Percentiles rank a stretch among this genome's conserved stretches.
Evolutionary conservation across 306 rosid genomes (phyloP).

Genomic region (Casuarina equisetifolia): DNA sequence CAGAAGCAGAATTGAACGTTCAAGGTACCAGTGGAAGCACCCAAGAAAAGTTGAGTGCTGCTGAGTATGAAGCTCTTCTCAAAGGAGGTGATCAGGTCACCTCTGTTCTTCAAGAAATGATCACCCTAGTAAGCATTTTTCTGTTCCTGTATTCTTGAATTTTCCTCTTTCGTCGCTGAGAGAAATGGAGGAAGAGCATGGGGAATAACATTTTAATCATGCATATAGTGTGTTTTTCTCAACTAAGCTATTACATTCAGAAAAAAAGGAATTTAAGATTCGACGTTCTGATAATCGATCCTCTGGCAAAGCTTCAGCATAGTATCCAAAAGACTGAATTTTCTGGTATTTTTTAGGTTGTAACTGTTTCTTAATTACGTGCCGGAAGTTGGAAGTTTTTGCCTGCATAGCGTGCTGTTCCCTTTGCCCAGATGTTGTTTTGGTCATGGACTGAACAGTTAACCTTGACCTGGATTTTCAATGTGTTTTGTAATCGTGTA

Average conservation of each 20-base stretch:
- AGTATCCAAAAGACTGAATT: neutral
- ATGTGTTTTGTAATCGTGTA: neutral
- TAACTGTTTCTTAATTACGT: neutral
- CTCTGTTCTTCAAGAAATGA: conserved; percentile 83
- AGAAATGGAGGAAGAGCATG: neutral
- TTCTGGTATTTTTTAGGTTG: neutral
- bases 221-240: neutral
- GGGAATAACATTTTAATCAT: neutral
- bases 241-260: neutral
- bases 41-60: conserved; percentile 30
- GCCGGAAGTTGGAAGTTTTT: neutral
- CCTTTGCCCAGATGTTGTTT: neutral
- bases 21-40: conserved; percentile 16
- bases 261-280: neutral
- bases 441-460: neutral
- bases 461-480: neutral
- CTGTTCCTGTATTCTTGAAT: neutral
- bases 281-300: neutral
- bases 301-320: neutral
- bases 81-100: conserved; percentile 90
- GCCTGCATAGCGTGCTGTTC: neutral
- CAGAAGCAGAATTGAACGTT: conserved; percentile 40
- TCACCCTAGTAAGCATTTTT: conserved; percentile 52
- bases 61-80: conserved; percentile 68
- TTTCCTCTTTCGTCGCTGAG: neutral